A percentile compares a stretch with the other conserved stretches of the same genome.
Evolutionary conservation across 768 basidiomycete genomes (phyloP).

Genomic region (Saitozyma sp.): DNA sequence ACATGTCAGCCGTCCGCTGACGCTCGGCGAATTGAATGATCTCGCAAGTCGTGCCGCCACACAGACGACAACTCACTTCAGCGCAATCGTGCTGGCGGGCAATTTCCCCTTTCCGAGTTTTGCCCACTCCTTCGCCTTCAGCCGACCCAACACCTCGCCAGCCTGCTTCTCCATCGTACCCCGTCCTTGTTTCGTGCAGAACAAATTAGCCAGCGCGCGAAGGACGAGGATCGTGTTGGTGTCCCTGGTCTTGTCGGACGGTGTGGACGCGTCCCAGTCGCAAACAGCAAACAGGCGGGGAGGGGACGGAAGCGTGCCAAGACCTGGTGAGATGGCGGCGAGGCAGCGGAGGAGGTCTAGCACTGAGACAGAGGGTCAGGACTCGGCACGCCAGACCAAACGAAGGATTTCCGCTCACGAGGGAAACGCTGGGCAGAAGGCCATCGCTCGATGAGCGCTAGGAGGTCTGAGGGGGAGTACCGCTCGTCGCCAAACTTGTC

Average conservation of each 20-base stretch:
- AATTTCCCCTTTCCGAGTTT: constrained; percentile 72
- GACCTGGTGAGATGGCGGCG: constrained; percentile 62
- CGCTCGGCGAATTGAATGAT: not conserved
- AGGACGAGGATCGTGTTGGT: constrained; percentile 80
- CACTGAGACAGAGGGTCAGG: constrained; percentile 57
- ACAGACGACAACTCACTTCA: constrained; percentile 71
- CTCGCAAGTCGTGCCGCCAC: not conserved
- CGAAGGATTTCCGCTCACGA: constrained; percentile 23
- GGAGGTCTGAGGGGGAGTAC: constrained; percentile 26
- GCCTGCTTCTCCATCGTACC: constrained; percentile 12
- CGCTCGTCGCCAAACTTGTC: constrained; percentile 18
- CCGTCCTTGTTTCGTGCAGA: constrained; percentile 56
- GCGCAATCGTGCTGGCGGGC: constrained; percentile 74
- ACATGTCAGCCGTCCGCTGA: constrained; percentile 8
- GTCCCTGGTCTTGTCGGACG: constrained; percentile 68
- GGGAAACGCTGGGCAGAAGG: constrained; percentile 50
- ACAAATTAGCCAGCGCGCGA: constrained; percentile 75
- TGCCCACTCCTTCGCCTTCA: constrained; percentile 60
- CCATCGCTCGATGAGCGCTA: constrained; percentile 32
- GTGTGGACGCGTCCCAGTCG: constrained; percentile 65
- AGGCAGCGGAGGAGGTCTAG: constrained; percentile 82
- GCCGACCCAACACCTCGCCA: constrained; percentile 50
- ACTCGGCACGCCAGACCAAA: not conserved
- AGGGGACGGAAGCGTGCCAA: constrained; percentile 58
- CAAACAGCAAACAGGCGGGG: constrained; percentile 68